These are phyloP conservation scores for Euphorbia tirucalli DNA, from an alignment of 345 rosid genomes.

Conservation along the genomic window DNA sequence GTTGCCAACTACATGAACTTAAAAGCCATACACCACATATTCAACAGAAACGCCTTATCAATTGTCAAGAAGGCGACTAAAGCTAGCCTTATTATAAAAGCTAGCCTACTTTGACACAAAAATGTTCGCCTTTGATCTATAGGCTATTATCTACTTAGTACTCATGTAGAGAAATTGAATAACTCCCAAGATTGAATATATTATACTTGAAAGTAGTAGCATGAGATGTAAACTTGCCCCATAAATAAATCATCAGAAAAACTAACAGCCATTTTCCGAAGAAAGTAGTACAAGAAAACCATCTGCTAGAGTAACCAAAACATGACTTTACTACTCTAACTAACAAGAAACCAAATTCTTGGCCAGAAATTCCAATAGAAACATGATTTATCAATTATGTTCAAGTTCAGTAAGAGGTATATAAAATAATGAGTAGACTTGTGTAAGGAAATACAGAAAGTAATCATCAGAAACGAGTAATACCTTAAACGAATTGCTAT, in stretches of 20 bases:
- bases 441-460: too few relatives aligned
- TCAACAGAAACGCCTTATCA: neutral
- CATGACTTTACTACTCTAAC: too few relatives aligned
- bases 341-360: too few relatives aligned
- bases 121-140: neutral
- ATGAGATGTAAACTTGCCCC: neutral
- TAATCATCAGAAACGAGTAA: neutral
- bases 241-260: neutral
- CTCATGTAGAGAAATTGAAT: neutral
- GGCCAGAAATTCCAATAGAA: too few relatives aligned
- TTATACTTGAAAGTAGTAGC: neutral
- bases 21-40: neutral
- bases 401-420: neutral
- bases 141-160: neutral
- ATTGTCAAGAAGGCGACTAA: neutral
- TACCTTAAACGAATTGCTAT: constrained; percentile 69
- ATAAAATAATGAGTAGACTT: neutral
- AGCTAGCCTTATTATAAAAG: neutral
- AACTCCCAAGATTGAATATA: neutral
- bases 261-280: neutral
- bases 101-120: neutral
- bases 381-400: neutral
- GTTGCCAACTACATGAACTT: neutral
- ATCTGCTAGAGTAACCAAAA: too few relatives aligned
- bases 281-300: neutral